Evolutionary conservation across 371 early-diverging fungal species (phyloP).

Genomic region (Nematocida sp.): DNA sequence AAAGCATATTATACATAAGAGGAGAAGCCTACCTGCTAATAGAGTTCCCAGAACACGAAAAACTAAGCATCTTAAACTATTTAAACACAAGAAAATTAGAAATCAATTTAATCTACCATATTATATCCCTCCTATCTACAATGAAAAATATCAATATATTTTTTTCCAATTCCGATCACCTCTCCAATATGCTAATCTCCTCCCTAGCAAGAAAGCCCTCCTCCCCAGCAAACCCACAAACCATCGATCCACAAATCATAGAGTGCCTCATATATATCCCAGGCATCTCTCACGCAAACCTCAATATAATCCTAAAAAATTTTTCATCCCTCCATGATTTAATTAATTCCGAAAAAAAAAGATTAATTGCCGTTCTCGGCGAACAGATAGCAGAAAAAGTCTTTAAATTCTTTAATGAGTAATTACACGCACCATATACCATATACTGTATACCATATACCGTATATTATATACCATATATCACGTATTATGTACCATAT

Average conservation of each 20-base stretch:
- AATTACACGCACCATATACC: background rate
- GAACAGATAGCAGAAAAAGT: background rate
- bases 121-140: conserved; percentile 7
- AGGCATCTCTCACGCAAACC: conserved; percentile 7
- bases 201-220: background rate
- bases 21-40: conserved; percentile 24
- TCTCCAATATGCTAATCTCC: conserved; percentile 1
- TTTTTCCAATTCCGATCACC: conserved; percentile 10
- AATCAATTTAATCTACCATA: conserved; percentile 1
- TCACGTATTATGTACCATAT: no score
- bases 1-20: background rate
- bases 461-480: background rate
- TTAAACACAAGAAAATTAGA: conserved; percentile 1
- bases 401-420: conserved; percentile 32
- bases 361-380: conserved; percentile 23
- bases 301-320: conserved; percentile 4
- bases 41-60: conserved; percentile 15
- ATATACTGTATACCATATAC: background rate
- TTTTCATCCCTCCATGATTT: conserved; percentile 23
- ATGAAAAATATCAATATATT: conserved; percentile 18
- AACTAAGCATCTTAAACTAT: conserved; percentile 27
- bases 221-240: background rate
- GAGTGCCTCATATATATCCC: conserved; percentile 37
- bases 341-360: background rate
- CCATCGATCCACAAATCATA: background rate